Conservation (phyloP, 2,329 filamentous ascomycete genomes). For the Lasiodiplodia citricola region DNA sequence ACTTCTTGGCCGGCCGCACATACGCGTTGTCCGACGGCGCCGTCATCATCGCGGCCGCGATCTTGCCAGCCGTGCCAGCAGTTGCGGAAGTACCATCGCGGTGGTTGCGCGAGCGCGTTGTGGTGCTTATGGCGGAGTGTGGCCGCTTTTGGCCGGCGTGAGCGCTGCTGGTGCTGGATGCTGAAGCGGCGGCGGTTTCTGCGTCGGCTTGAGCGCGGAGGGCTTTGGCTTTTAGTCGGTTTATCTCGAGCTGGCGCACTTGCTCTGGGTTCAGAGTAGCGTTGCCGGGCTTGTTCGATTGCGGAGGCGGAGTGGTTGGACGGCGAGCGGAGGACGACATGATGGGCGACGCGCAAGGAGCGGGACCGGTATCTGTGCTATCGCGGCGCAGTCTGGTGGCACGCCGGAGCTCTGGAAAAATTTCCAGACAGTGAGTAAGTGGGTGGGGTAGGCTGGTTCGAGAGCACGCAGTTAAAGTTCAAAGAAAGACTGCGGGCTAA, state of each 20-base stretch:
- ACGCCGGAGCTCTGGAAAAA: background rate
- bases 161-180: slow-evolving; percentile 34
- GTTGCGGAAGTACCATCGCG: slow-evolving; percentile 68
- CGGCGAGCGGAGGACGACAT: slow-evolving; percentile 34
- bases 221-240: slow-evolving; percentile 85
- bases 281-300: slow-evolving; percentile 43
- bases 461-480: background rate
- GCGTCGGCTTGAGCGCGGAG: slow-evolving; percentile 74
- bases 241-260: slow-evolving; percentile 74
- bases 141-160: slow-evolving; percentile 73
- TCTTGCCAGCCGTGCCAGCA: slow-evolving; percentile 41
- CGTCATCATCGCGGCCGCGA: slow-evolving; percentile 43
- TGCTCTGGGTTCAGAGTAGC: slow-evolving; percentile 65
- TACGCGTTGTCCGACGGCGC: slow-evolving; percentile 47
- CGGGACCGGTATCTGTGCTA: background rate
- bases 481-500: background rate
- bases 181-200: slow-evolving; percentile 31
- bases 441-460: background rate
- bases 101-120: slow-evolving; percentile 61
- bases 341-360: background rate
- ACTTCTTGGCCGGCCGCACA: slow-evolving; percentile 77
- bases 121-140: slow-evolving; percentile 65
- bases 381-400: background rate
- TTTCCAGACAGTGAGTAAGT: background rate
- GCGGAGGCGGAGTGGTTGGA: slow-evolving; percentile 56